Conservation (phyloP, 306 rosid genomes). For the Castanea mollissima region DNA sequence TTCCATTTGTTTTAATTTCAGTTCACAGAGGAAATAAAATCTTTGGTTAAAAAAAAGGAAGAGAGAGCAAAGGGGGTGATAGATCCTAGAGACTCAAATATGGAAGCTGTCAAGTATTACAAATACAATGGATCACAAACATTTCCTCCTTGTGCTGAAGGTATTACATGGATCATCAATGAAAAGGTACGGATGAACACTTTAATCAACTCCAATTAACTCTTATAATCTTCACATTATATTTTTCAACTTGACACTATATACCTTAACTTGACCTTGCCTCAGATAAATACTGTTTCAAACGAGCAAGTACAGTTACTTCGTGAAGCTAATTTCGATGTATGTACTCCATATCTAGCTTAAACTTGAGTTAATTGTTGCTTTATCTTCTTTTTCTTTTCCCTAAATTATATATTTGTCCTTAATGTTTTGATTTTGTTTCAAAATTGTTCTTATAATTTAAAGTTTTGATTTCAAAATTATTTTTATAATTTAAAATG, state of each 20-base stretch:
- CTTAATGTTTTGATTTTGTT: too few relatives aligned
- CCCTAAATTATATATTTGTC: too few relatives aligned
- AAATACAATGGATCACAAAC: conserved; percentile 75
- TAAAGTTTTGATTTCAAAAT: too few relatives aligned
- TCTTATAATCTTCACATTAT: not conserved
- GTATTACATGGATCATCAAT: conserved; percentile 65
- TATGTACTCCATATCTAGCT: not conserved
- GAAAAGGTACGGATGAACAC: conserved; percentile 37
- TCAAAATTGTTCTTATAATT: too few relatives aligned
- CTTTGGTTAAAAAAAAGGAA: conserved; percentile 22
- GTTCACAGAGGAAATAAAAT: conserved; percentile 36
- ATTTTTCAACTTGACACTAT: too few relatives aligned
- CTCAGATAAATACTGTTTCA: conserved; percentile 45
- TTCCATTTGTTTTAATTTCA: conserved; percentile 14
- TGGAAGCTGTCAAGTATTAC: conserved; percentile 45
- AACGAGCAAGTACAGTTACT: not conserved
- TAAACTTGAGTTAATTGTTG: too few relatives aligned
- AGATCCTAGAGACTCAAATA: conserved; percentile 40
- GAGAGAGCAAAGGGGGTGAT: conserved; percentile 39
- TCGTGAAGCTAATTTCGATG: not conserved
- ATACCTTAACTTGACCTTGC: too few relatives aligned
- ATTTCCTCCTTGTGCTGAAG: conserved; percentile 73
- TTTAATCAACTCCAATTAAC: too few relatives aligned
- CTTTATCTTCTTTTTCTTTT: too few relatives aligned
- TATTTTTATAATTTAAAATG: too few relatives aligned